A percentile compares a stretch with the other conserved stretches of the same genome.
These are phyloP conservation scores for Cercospora berteroae DNA, from an alignment of 2,329 filamentous ascomycete species.

Conservation along the genomic window DNA sequence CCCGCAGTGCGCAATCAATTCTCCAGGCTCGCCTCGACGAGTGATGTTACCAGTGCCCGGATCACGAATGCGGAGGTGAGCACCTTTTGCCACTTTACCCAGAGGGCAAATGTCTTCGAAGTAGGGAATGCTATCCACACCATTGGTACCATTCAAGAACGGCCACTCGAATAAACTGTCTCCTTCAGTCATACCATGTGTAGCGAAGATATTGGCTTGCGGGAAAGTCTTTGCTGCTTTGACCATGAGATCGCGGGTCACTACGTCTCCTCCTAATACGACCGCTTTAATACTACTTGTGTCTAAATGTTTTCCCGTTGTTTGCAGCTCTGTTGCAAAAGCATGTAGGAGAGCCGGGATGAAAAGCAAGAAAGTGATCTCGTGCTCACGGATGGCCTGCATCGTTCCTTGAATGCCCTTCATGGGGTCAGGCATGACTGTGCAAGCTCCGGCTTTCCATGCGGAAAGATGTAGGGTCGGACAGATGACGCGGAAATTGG, in stretches of 20 bases:
- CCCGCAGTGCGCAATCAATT: conserved; percentile 18
- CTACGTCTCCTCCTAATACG: conserved; percentile 19
- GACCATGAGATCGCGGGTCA: conserved; percentile 18
- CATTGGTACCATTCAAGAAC: conserved; percentile 1
- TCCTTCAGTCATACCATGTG: conserved; percentile 26
- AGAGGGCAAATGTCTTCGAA: conserved; percentile 21
- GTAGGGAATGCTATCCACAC: conserved; percentile 17
- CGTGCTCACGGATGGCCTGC: conserved; percentile 17
- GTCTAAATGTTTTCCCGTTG: conserved; percentile 4
- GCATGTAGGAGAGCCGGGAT: conserved; percentile 21
- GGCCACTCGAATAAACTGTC: conserved; percentile 24
- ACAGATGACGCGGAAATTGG: conserved; percentile 26
- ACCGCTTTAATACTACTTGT: conserved; percentile 7
- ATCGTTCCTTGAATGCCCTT: conserved; percentile 10
- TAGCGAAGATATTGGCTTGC: conserved; percentile 6
- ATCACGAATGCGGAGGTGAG: conserved; percentile 21
- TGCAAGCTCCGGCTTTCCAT: conserved; percentile 21
- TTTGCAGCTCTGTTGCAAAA: conserved; percentile 12
- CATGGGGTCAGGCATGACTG: conserved; percentile 20
- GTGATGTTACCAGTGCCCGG: conserved; percentile 11
- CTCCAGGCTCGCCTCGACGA: conserved; percentile 21
- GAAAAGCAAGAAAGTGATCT: conserved; percentile 17
- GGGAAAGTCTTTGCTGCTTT: conserved; percentile 18
- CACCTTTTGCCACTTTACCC: conserved; percentile 16
- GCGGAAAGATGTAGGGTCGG: conserved; percentile 11